Evolutionary conservation across 345 rosid genomes (phyloP).

Genomic region (Excoecaria agallocha): DNA sequence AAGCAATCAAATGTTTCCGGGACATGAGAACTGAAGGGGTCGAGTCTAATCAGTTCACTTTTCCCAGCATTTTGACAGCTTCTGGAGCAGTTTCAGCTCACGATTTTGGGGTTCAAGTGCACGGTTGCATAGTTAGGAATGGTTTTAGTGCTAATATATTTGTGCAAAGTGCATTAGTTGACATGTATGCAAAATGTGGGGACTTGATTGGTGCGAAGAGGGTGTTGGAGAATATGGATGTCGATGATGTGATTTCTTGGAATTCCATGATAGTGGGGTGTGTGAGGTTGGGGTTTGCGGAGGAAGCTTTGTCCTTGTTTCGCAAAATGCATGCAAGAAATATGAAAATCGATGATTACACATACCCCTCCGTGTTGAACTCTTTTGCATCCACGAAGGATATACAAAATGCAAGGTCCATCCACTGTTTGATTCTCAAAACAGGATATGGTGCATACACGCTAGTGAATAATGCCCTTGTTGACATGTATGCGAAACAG

Average conservation of each 20-base stretch:
- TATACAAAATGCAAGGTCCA: constrained; percentile 42
- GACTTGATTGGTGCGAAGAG: constrained; percentile 57
- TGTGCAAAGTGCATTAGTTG: constrained; percentile 77
- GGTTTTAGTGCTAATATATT: constrained; percentile 62
- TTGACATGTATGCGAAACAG: constrained; percentile 87
- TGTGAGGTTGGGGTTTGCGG: constrained; percentile 57
- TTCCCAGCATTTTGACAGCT: constrained; percentile 76
- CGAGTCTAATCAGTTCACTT: constrained; percentile 66
- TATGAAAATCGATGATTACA: constrained; percentile 62
- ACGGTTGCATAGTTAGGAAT: constrained; percentile 57
- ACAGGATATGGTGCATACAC: constrained; percentile 60
- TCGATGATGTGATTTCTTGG: constrained; percentile 68
- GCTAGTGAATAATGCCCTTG: constrained; percentile 75
- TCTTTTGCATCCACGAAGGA: constrained; percentile 55
- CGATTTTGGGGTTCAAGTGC: constrained; percentile 69
- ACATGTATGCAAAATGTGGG: constrained; percentile 81
- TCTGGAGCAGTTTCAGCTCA: constrained; percentile 49
- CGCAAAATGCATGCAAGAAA: constrained; percentile 53
- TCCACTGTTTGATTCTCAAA: constrained; percentile 72
- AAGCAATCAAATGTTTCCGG: constrained; percentile 61
- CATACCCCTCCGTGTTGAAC: constrained; percentile 65
- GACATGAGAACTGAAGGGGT: constrained; percentile 57
- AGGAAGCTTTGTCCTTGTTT: constrained; percentile 65
- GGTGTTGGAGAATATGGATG: constrained; percentile 45
- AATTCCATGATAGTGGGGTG: constrained; percentile 80